Percentiles rank a stretch among this genome's conserved stretches.
phyloP scores from a whole-genome alignment of 2,329 filamentous ascomycete species.

The Curvularia sp. region DNA sequence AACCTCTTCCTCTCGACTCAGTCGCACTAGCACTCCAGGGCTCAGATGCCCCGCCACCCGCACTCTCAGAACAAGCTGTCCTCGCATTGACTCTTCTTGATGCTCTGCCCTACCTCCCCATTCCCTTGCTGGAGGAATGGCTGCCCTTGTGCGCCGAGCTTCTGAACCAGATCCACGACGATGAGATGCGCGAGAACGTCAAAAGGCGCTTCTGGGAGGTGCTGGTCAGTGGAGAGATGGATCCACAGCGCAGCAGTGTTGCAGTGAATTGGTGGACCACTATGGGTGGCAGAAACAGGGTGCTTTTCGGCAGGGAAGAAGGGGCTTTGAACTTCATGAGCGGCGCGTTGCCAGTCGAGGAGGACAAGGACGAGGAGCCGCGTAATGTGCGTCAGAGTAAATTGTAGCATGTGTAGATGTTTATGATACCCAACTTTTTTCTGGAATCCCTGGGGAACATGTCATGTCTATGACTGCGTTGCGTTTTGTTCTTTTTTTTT shows the following conservation, averaged over 20 bases:
- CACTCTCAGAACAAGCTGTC: slow-evolving; percentile 79
- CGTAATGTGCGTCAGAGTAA: slow-evolving; percentile 53
- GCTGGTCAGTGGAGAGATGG: slow-evolving; percentile 82
- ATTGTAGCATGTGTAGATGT: slow-evolving; percentile 49
- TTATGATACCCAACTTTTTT: slow-evolving; percentile 10
- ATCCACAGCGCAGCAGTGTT: slow-evolving; percentile 79
- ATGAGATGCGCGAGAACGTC: slow-evolving; percentile 67
- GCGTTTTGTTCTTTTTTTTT: not conserved
- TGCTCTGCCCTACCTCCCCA: slow-evolving; percentile 74
- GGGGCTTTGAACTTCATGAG: slow-evolving; percentile 59
- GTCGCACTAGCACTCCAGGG: slow-evolving; percentile 49
- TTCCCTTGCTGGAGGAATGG: slow-evolving; percentile 79
- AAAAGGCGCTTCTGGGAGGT: slow-evolving; percentile 80
- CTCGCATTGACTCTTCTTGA: slow-evolving; percentile 80
- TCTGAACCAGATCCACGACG: slow-evolving; percentile 69
- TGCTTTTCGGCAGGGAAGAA: slow-evolving; percentile 63
- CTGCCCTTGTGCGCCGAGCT: slow-evolving; percentile 73
- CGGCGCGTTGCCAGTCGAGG: slow-evolving; percentile 56
- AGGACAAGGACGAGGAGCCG: slow-evolving; percentile 18
- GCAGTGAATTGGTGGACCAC: slow-evolving; percentile 88
- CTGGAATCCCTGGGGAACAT: not conserved
- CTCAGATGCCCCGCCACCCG: slow-evolving; percentile 43
- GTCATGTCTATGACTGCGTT: too few relatives aligned
- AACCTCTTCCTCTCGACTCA: slow-evolving; percentile 52
- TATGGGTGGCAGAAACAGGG: slow-evolving; percentile 64